Conservation (phyloP, 192 early-diverging fungal species). For the Linnemannia elongata region DNA sequence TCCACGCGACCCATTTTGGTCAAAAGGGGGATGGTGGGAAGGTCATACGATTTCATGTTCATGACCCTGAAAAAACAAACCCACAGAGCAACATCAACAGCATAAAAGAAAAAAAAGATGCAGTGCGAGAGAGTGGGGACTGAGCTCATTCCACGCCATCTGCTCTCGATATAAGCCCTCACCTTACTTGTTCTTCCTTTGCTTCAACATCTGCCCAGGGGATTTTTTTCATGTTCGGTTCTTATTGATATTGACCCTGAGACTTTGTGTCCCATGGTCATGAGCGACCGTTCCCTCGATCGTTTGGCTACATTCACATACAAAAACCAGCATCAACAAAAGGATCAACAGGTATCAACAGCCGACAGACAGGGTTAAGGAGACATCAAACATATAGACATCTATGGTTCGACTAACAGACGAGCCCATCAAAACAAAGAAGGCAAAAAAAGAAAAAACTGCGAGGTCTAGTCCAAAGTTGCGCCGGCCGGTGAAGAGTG, state of each 20-base stretch:
- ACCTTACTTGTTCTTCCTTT: background rate
- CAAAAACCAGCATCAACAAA: background rate
- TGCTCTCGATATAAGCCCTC: background rate
- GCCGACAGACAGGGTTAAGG: background rate
- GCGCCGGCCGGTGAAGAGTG: background rate
- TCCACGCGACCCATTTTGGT: slow-evolving; percentile 4
- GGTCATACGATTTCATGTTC: slow-evolving; percentile 5
- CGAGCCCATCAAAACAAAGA: background rate
- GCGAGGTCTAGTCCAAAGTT: background rate
- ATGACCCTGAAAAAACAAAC: background rate
- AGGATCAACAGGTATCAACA: background rate
- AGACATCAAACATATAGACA: background rate
- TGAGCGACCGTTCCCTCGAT: background rate
- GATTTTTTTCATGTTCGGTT: background rate
- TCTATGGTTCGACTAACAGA: background rate
- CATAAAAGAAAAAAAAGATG: background rate
- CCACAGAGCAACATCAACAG: background rate
- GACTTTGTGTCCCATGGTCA: background rate
- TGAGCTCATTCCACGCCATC: slow-evolving; percentile 10
- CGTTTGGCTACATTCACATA: no score
- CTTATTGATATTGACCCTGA: background rate
- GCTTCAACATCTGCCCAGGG: background rate
- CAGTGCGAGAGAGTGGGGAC: background rate
- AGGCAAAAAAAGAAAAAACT: background rate
- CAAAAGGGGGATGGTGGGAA: background rate